A percentile compares a stretch with the other conserved stretches of the same genome.
Conservation (phyloP, 2,329 filamentous ascomycete species). For the Sclerotinia sclerotiorum region DNA sequence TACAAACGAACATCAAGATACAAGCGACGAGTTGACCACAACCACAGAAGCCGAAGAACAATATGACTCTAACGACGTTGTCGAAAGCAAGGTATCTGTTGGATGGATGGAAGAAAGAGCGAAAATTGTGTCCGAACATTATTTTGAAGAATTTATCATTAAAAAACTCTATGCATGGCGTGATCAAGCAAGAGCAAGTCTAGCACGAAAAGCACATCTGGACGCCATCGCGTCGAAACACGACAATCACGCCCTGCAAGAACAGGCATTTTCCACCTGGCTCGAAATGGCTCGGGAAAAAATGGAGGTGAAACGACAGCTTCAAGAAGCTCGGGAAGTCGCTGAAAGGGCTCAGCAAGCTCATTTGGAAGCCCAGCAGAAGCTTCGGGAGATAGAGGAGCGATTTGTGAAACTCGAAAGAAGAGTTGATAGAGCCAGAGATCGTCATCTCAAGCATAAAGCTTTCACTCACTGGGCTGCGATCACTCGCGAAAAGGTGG, state of each 20-base stretch:
- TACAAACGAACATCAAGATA: constrained; percentile 29
- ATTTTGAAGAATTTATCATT: constrained; percentile 26
- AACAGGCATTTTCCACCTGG: constrained; percentile 54
- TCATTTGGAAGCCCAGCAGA: constrained; percentile 20
- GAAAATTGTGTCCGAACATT: constrained; percentile 33
- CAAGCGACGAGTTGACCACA: constrained; percentile 34
- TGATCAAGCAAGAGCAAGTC: constrained; percentile 37
- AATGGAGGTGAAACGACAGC: not conserved
- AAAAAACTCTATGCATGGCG: constrained; percentile 34
- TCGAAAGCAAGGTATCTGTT: constrained; percentile 5
- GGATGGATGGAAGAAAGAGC: constrained; percentile 31
- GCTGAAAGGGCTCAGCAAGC: constrained; percentile 7
- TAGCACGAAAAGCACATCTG: constrained; percentile 43
- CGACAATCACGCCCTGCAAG: constrained; percentile 52
- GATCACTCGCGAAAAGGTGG: constrained; percentile 61
- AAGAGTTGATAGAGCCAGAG: constrained; percentile 62
- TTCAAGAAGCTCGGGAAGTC: not conserved
- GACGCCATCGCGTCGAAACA: constrained; percentile 48
- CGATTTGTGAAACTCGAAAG: constrained; percentile 58
- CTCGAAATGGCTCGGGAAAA: constrained; percentile 40
- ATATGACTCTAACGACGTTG: constrained; percentile 15
- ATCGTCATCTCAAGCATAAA: constrained; percentile 64
- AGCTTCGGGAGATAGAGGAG: constrained; percentile 46
- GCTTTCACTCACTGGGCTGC: constrained; percentile 69
- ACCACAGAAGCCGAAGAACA: constrained; percentile 23